phyloP scores from a whole-genome alignment of 331 rosid species.

The Erythrophleum ivorense region DNA sequence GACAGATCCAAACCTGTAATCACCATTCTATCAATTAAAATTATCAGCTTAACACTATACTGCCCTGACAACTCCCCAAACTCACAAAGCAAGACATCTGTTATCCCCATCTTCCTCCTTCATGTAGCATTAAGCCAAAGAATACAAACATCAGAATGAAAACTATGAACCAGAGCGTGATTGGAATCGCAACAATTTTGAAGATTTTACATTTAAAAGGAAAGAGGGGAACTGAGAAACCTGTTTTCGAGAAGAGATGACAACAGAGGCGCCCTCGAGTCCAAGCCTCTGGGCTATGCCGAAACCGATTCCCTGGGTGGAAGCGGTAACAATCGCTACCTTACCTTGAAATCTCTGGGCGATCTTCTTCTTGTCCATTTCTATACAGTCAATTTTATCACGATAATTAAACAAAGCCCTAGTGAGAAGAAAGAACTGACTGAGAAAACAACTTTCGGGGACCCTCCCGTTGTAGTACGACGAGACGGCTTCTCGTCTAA shows the following conservation, averaged over 20 bases:
- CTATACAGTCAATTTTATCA: neutral
- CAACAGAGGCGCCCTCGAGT: conserved; percentile 88
- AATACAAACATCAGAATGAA: neutral
- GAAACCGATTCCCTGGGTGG: conserved; percentile 95
- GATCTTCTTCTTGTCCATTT: conserved; percentile 53
- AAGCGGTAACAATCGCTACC: conserved; percentile 88
- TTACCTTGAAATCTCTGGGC: conserved; percentile 71
- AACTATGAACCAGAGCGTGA: neutral
- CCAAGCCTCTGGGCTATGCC: conserved; percentile 86
- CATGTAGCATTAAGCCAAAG: neutral
- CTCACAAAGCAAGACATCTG: neutral
- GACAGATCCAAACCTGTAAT: neutral
- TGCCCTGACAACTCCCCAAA: neutral
- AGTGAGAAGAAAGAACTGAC: no score
- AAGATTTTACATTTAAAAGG: neutral
- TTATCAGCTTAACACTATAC: neutral
- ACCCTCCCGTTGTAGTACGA: no score
- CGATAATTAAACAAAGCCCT: conserved; percentile 21
- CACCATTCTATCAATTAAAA: neutral
- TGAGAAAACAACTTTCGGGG: no score
- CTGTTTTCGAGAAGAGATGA: conserved; percentile 91
- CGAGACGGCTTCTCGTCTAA: no score
- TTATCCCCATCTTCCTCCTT: neutral
- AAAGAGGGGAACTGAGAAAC: conserved; percentile 35
- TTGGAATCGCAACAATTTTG: neutral